These are phyloP conservation scores for Nannizzia gypsea DNA, from an alignment of 2,329 filamentous ascomycete species.

Conservation along the genomic window DNA sequence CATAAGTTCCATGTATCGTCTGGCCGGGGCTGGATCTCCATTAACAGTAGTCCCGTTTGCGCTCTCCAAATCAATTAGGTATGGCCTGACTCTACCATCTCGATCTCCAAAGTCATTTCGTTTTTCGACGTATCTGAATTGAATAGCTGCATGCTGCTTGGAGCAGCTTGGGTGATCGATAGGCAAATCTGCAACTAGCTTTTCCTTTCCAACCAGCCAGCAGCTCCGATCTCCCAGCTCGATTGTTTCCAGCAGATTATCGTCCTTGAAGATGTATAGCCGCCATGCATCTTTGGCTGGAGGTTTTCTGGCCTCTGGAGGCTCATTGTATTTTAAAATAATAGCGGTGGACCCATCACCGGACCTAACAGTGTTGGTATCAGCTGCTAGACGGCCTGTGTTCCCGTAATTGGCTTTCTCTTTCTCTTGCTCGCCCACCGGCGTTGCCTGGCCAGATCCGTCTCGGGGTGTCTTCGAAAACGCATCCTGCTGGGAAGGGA, in stretches of 20 bases:
- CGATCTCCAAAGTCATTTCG: conserved; percentile 79
- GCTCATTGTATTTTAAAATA: conserved; percentile 91
- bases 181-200: conserved; percentile 65
- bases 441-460: conserved; percentile 19
- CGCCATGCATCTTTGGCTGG: conserved; percentile 69
- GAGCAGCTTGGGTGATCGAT: conserved; percentile 87
- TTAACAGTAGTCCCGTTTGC: conserved; percentile 84
- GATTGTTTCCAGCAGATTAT: conserved; percentile 69
- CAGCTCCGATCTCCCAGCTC: conserved; percentile 65
- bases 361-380: conserved; percentile 64
- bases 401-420: conserved; percentile 78
- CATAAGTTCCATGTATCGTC: conserved; percentile 72
- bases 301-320: conserved; percentile 81
- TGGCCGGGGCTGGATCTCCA: conserved; percentile 57
- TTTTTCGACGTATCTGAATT: conserved; percentile 77
- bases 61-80: conserved; percentile 86
- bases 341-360: conserved; percentile 51
- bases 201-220: conserved; percentile 80
- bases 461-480: conserved; percentile 26
- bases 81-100: conserved; percentile 67
- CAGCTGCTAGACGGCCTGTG: conserved; percentile 73
- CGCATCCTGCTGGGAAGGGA: conserved; percentile 37
- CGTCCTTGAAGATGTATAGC: conserved; percentile 82
- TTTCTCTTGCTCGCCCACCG: conserved; percentile 44
- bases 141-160: conserved; percentile 90